phyloP scores from a whole-genome alignment of 176 grass and related monocot genomes.

The sorghum (Sorghum bicolor) region Sorghum_bicolor_NCBIv3 NC_012873.2:562001-562500 shows the following conservation, averaged over 20 bases:
- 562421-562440: conserved; percentile 70
- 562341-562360: conserved; percentile 12
- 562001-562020: conserved; percentile 34
- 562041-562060: conserved; percentile 91
- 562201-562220: conserved; percentile 68
- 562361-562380: conserved; percentile 54
- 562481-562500: not conserved
- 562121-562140: not conserved
- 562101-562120: conserved; percentile 50
- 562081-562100: conserved; percentile 95
- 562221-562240: conserved; percentile 90
- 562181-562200: conserved; percentile 90
- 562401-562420: conserved; percentile 75
- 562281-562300: not conserved
- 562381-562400: conserved; percentile 63
- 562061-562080: conserved; percentile 96
- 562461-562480: conserved; percentile 65
- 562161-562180: not conserved
- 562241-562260: conserved; percentile 90
- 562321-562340: not conserved
- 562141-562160: not conserved
- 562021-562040: conserved; percentile 98
- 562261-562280: not conserved
- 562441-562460: conserved; percentile 86
- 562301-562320: not conserved